Base-by-base conservation (phyloP, 1,284 basidiomycete genomes). In the Fistulina hepatica region DNA sequence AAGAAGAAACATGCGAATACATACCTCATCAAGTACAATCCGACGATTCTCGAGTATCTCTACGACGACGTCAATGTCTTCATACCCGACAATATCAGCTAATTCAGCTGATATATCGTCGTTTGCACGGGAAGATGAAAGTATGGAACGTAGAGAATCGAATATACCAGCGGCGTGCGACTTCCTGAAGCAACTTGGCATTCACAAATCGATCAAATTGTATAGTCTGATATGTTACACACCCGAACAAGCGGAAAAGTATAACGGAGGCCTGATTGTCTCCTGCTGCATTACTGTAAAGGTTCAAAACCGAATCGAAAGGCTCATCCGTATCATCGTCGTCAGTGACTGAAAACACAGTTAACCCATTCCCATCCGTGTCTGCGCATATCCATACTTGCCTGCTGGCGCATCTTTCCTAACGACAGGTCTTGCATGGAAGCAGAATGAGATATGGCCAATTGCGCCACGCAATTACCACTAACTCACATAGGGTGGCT, bases 41-140 rank as follows among this genome's bases (percentile, higher is more conserved):
- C 44, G 43, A 22, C 81, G 70, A 36, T 68, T 57, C 15, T 59
- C 49, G 6, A 84, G 51, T 26, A 84, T 65, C 31, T 74, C 66
- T 61, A 66, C 67, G 19, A 71, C 72, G 32, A 79, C 56, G 31
- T 89, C 88, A 23, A 92, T 73, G 21, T 85, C 73, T 45, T 94
- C 88, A 51, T 83, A 90, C 0, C 93, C 93, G 34, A 94, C 60
- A n/a, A 84, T 63, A 45, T 95, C 91, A 3, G 73, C 76, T 2
- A 95, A 58, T 46, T 86, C 80, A 22, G 65, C 71, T 19, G 88
- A 86, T 21, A 93, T 78, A n/a, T 73, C 73, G 32, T 91, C 84
- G 45, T 81, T 56, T 7, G 47, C 52, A 35, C 55, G 53, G 34
- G 48, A 65, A 2, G 58, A 59, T 15, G 69, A 46, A 32, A 58